Conservation (phyloP, 768 basidiomycete species). For the Chalciporus piperatus region DNA sequence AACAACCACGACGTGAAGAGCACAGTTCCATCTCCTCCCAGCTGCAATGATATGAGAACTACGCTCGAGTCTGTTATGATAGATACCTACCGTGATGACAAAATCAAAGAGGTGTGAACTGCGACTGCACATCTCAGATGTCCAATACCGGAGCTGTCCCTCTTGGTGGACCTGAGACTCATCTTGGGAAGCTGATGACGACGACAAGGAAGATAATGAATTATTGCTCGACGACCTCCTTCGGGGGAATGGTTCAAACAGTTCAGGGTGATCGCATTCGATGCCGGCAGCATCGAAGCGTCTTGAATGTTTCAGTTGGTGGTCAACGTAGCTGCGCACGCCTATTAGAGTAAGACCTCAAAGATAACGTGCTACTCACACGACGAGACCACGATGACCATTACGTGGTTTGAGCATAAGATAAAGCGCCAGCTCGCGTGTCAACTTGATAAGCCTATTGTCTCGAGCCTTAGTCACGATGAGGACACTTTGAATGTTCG, state of each 20-base stretch:
- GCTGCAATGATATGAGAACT: constrained; percentile 43
- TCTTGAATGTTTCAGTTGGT: constrained; percentile 82
- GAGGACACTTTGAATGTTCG: constrained; percentile 88
- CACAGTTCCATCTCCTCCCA: constrained; percentile 97
- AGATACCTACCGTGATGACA: constrained; percentile 81
- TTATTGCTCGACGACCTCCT: constrained; percentile 70
- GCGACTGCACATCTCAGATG: constrained; percentile 89
- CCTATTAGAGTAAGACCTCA: constrained; percentile 12
- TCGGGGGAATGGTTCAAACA: constrained; percentile 77
- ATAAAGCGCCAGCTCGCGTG: constrained; percentile 89
- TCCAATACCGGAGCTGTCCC: constrained; percentile 97
- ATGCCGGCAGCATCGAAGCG: constrained; percentile 95
- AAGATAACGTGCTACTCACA: constrained; percentile 49
- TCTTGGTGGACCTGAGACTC: constrained; percentile 48
- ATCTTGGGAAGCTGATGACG: constrained; percentile 43
- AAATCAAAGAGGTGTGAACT: constrained; percentile 96
- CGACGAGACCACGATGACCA: constrained; percentile 75
- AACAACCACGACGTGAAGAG: constrained; percentile 99
- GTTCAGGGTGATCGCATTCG: constrained; percentile 77
- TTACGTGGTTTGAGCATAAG: constrained; percentile 85
- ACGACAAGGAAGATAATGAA: constrained; percentile 56
- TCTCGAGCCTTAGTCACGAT: constrained; percentile 98
- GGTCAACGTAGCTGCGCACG: constrained; percentile 80
- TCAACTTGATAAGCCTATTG: constrained; percentile 93
- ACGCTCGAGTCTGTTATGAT: not conserved